phyloP scores from a whole-genome alignment of 108 stramenopile species.

The Licmophora abbreviata region DNA sequence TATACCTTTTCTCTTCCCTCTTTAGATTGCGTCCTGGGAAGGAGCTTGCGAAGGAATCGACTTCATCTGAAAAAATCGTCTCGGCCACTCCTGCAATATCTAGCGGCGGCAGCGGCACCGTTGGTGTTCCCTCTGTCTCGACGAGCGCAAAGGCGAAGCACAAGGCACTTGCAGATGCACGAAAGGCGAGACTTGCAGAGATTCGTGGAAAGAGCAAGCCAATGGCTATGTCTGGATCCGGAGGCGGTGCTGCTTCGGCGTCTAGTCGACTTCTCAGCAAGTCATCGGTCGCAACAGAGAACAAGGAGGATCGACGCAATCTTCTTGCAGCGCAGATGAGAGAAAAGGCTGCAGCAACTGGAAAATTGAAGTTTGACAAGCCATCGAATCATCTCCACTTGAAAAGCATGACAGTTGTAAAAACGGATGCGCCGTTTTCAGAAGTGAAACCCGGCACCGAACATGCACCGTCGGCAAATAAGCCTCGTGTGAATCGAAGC shows the following conservation, averaged over 20 bases:
- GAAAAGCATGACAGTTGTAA: too few species aligned
- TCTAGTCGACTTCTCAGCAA: neutral
- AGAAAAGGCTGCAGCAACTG: constrained; percentile 48
- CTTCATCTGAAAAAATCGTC: neutral
- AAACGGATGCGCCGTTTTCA: too few species aligned
- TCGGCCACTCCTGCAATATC: neutral
- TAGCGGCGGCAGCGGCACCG: neutral
- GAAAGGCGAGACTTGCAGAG: constrained; percentile 3
- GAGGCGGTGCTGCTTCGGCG: neutral
- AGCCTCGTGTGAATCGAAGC: too few species aligned
- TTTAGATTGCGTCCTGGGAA: too few species aligned
- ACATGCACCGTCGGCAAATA: too few species aligned
- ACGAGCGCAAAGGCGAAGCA: constrained; percentile 1
- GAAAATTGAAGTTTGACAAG: too few species aligned
- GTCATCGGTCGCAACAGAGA: neutral
- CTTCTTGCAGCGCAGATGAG: constrained; percentile 59
- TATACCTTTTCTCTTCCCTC: too few species aligned
- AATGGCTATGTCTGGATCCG: too few species aligned
- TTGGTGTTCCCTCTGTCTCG: neutral
- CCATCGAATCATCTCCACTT: too few species aligned
- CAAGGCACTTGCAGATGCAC: neutral
- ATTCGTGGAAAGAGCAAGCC: constrained; percentile 6
- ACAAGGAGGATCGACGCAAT: constrained; percentile 7
- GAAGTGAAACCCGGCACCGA: too few species aligned
- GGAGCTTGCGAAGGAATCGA: neutral